Base-by-base conservation (phyloP, 176 grass and related monocot species). In the Calamus simplicifolius region DNA sequence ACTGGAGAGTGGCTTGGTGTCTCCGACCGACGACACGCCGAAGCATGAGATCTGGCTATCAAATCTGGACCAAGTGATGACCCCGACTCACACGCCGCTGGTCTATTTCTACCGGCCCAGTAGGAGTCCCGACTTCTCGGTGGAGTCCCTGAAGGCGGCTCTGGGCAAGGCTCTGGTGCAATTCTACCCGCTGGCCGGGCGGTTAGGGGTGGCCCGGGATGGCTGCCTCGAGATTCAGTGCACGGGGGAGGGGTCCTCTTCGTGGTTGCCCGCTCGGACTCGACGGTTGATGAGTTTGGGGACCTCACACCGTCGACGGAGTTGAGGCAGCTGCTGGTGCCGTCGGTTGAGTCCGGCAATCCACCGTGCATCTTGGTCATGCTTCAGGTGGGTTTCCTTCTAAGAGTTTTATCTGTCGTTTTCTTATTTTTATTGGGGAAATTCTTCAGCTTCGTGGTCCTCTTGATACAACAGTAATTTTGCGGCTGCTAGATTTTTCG, bases 241-340 rank as follows among this genome's bases (percentile, higher is more conserved):
- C 78, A 77, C 5, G 50, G 85, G 77, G 7, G 71, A 88, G 89
- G 89, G 29, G 70, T 73, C 27, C 74, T 95, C 0, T 89, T 89
- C 76, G 28, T 60, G 16, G 72, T 82, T 14, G 78, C 85, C 0
- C 51, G 52, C 7, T 77, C 81, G 21, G 70, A 89, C 49, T 72
- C 69, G 72, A 52, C 72, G 0, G 69, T 80, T 3, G 83, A 87
- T 16, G 53, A 80, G 56, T 71, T 92, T 64, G 2, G 5, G 17
- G 77, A 83, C 73, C 82, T 86, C 76, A 53, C 78, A 54, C 83
- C 84, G 4, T 78, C 80, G 4, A 66, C 76, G 0, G 88, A 87
- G 86, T 69, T 72, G 23, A 75, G 82, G 59, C 62, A 69, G 23
- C 48, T 82, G 6, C 75, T 89, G 56, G 79, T 84, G 81, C 51